These are phyloP conservation scores for Ganoderma lingzhi DNA, from an alignment of 1,284 basidiomycete species.

Conservation along the genomic window DNA sequence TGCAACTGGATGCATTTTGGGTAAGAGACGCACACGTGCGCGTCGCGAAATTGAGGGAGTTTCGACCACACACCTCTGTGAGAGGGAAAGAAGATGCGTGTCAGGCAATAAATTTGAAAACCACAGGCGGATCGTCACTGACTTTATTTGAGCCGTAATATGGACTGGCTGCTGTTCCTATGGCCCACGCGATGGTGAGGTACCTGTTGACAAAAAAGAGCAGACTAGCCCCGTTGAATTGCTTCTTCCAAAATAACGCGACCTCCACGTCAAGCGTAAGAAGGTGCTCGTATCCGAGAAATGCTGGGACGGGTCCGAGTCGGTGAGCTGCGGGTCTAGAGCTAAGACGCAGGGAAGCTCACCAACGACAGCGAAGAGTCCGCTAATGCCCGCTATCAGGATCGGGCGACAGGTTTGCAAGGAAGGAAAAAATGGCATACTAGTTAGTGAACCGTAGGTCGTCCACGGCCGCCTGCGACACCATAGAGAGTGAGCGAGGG, in stretches of 20 bases:
- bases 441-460: constrained; percentile 1
- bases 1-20: background rate
- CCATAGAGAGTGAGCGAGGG: background rate
- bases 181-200: constrained; percentile 1
- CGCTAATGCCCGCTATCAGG: background rate
- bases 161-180: background rate
- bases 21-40: background rate
- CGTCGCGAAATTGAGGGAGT: background rate
- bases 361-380: background rate
- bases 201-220: constrained; percentile 19
- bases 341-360: background rate
- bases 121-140: background rate
- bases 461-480: background rate
- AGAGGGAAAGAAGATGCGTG: background rate
- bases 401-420: background rate
- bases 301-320: background rate
- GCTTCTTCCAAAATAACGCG: constrained; percentile 12
- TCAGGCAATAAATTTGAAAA: background rate
- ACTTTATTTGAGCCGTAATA: background rate
- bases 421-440: background rate
- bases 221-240: constrained; percentile 6
- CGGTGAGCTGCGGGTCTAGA: background rate
- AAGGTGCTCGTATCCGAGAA: constrained; percentile 13
- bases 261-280: constrained; percentile 14
- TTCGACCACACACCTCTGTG: background rate